Base-by-base conservation (phyloP, 768 basidiomycete genomes). In the Leccinum incarnatum region DNA sequence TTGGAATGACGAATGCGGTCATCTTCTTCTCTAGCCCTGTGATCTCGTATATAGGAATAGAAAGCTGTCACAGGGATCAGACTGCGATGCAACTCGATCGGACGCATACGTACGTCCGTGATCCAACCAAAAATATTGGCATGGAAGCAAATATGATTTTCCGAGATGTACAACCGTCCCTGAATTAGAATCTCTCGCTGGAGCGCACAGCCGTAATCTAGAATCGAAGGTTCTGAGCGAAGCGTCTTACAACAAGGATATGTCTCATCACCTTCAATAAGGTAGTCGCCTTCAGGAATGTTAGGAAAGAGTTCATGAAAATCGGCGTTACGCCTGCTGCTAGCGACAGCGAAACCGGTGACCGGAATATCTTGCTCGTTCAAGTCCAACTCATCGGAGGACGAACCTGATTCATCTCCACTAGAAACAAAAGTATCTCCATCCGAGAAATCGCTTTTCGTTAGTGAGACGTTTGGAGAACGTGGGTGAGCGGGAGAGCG, bases 71-170 rank as follows among this genome's bases (percentile, higher is more conserved):
- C 2, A 54, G 52, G 53, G 40, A 23, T 63, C 54, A 66, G 61
- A 55, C 56, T 23, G 50, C 9, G 54, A 48, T 57, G 37, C 54
- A 51, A 5, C 32, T 29, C 3, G 21, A 25, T 27, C 57, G 10
- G 27, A 30, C 48, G 50, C 30, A 36, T 0, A 79, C 95, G 73
- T 73, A 96, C 95, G 70, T 96, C 88, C 29, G 96, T 98, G 51
- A 97, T 89, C 97, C 96, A 98, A 46, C 97, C 96, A 74, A 98
- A 96, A 47, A 98, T 98, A 70, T 98, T 98, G 46, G 97, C 96
- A 66, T 99, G 93, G 79, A 98, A 99, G 77, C 94, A 98, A n/a
- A 98, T 83, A 69, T 98, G 95, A 75, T 98, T 98, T 75, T 99
- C 96, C 7, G 97, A 98, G 23, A 98, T 92, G 74, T 98, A 98